Evolutionary conservation across 495 filamentous ascomycete species (phyloP).

Genomic region (Aspergillus wentii): DNA sequence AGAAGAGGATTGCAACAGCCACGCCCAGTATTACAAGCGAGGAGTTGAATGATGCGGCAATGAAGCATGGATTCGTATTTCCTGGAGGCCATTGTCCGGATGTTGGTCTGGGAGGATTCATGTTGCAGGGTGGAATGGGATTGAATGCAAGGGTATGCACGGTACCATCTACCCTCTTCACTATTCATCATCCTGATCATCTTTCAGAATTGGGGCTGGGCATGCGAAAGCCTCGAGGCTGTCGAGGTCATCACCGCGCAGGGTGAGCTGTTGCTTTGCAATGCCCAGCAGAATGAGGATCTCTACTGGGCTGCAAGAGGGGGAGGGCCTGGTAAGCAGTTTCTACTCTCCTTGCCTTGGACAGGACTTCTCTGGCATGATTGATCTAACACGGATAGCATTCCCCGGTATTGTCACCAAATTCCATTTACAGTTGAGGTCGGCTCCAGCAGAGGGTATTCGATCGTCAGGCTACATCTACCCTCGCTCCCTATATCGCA

Average conservation of each 20-base stretch:
- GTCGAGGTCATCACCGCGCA: conserved; percentile 38
- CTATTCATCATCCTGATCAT: background rate
- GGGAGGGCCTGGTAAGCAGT: conserved; percentile 24
- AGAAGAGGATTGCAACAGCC: conserved; percentile 23
- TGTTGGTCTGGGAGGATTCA: conserved; percentile 43
- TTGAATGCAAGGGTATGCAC: conserved; percentile 35
- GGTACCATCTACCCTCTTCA: background rate
- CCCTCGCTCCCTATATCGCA: conserved; percentile 25
- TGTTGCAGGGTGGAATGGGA: conserved; percentile 46
- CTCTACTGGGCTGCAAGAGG: conserved; percentile 42
- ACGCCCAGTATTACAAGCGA: conserved; percentile 33
- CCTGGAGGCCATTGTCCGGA: conserved; percentile 45
- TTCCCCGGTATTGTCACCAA: conserved; percentile 39
- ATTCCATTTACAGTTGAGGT: conserved; percentile 30
- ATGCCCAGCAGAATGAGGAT: conserved; percentile 25
- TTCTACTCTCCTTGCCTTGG: no score
- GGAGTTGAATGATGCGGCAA: conserved; percentile 27
- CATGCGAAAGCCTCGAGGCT: conserved; percentile 34
- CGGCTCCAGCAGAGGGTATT: conserved; percentile 11
- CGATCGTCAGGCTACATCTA: conserved; percentile 32
- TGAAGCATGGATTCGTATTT: conserved; percentile 27
- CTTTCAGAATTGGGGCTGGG: conserved; percentile 41
- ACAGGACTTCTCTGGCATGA: no score
- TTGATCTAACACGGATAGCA: no score
- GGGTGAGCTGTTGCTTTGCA: conserved; percentile 24